Percentiles rank a stretch among this genome's conserved stretches.
phyloP scores from a whole-genome alignment of 768 basidiomycete species.

The Leccinellum albellum region DNA sequence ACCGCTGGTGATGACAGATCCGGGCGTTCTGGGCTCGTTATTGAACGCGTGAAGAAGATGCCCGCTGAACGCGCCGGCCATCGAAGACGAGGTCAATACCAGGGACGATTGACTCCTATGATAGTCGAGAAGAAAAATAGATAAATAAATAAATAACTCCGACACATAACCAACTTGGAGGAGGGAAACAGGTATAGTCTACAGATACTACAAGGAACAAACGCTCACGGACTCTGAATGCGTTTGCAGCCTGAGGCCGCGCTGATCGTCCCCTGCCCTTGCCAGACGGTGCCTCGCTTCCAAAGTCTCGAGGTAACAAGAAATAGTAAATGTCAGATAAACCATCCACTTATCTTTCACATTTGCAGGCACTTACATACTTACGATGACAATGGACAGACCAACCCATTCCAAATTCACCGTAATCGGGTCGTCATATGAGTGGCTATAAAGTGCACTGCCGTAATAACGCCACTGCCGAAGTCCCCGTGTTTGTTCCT shows the following conservation, averaged over 20 bases:
- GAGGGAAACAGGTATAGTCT: no score
- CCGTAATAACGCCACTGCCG: conserved; percentile 8
- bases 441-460: neutral
- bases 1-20: conserved; percentile 44
- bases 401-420: no score
- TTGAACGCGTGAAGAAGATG: conserved; percentile 51
- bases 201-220: no score
- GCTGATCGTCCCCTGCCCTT: no score
- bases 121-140: no score
- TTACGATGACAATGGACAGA: neutral
- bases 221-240: no score
- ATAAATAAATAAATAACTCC: no score
- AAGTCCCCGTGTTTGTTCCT: neutral
- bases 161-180: no score
- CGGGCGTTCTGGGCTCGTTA: conserved; percentile 18
- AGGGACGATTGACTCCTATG: neutral
- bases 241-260: no score
- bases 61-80: conserved; percentile 60
- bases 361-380: neutral
- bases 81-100: conserved; percentile 24
- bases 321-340: neutral
- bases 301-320: neutral
- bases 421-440: no score
- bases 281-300: no score
- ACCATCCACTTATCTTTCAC: no score